phyloP scores from a whole-genome alignment of 495 filamentous ascomycete genomes.

The Penicillium odoratum region DNA sequence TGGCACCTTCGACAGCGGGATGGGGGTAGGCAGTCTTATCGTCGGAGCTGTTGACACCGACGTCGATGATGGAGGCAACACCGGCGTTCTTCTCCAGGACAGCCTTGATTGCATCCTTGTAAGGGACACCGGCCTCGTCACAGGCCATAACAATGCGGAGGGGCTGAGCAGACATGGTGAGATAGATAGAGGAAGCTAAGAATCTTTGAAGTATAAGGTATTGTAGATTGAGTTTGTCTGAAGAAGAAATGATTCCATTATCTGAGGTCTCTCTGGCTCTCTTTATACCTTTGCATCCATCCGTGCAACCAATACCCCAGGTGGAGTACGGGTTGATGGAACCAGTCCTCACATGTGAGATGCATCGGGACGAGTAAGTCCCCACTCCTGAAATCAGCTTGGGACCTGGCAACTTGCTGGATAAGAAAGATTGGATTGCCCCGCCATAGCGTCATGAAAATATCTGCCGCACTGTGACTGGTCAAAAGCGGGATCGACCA shows the following conservation, averaged over 20 bases:
- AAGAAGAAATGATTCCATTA: background rate
- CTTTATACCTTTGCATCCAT: conserved; percentile 23
- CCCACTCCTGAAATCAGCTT: conserved; percentile 11
- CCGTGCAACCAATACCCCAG: conserved; percentile 18
- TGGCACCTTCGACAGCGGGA: conserved; percentile 68
- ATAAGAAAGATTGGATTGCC: no score
- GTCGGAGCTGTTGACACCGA: conserved; percentile 60
- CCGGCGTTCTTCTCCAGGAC: conserved; percentile 66
- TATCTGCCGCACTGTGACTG: conserved; percentile 12
- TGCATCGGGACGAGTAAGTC: conserved; percentile 11
- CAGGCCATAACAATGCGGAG: conserved; percentile 62
- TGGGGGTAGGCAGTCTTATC: conserved; percentile 87
- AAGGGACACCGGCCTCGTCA: conserved; percentile 75
- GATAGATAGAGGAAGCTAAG: background rate
- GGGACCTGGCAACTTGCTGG: no score
- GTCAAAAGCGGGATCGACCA: background rate
- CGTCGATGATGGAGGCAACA: conserved; percentile 68
- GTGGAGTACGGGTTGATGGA: conserved; percentile 22
- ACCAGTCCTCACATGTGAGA: conserved; percentile 14
- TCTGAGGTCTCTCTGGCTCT: background rate
- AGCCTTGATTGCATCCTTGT: conserved; percentile 77
- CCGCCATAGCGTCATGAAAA: conserved; percentile 25
- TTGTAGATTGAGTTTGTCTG: background rate
- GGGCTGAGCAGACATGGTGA: conserved; percentile 42
- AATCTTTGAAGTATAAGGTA: background rate